These are phyloP conservation scores for Erysimum cheiranthoides DNA, from an alignment of 345 rosid species.

Conservation along the genomic window DNA sequence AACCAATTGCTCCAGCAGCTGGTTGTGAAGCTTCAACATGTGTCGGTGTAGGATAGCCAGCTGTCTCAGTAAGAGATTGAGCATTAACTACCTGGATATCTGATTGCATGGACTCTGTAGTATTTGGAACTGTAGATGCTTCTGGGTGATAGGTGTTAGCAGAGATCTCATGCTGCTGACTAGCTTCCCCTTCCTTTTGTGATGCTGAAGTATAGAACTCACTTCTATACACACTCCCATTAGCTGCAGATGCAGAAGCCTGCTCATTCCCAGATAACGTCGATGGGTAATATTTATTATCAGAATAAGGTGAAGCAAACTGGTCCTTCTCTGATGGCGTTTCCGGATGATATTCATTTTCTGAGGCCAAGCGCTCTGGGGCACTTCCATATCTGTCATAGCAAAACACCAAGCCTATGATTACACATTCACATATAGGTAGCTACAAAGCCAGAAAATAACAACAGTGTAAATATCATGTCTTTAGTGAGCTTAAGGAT, in stretches of 20 bases:
- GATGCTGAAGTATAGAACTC: conserved; percentile 36
- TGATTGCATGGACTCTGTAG: conserved; percentile 28
- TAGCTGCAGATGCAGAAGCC: conserved; percentile 32
- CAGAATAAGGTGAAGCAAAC: conserved; percentile 36
- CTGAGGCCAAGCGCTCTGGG: conserved; percentile 38
- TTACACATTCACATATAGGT: conserved; percentile 20
- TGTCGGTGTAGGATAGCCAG: conserved; percentile 26
- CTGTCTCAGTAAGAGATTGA: conserved; percentile 26
- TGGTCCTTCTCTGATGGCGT: conserved; percentile 39
- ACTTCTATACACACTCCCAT: conserved; percentile 32
- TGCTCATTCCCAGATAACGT: conserved; percentile 31
- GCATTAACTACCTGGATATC: conserved; percentile 27
- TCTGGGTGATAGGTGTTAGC: conserved; percentile 25
- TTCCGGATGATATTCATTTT: conserved; percentile 36
- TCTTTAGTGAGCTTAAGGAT: conserved; percentile 15
- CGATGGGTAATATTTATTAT: conserved; percentile 37
- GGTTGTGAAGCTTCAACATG: conserved; percentile 34
- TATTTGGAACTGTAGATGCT: conserved; percentile 26
- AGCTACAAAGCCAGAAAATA: conserved; percentile 1
- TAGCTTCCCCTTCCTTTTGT: conserved; percentile 44
- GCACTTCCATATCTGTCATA: conserved; percentile 45
- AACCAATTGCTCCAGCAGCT: conserved; percentile 38
- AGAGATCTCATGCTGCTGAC: conserved; percentile 39
- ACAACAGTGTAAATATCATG: conserved; percentile 5
- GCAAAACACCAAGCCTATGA: background rate